Percentiles rank a stretch among this genome's conserved stretches.
Conservation (phyloP, 345 rosid genomes). For the Populus simonii region DNA sequence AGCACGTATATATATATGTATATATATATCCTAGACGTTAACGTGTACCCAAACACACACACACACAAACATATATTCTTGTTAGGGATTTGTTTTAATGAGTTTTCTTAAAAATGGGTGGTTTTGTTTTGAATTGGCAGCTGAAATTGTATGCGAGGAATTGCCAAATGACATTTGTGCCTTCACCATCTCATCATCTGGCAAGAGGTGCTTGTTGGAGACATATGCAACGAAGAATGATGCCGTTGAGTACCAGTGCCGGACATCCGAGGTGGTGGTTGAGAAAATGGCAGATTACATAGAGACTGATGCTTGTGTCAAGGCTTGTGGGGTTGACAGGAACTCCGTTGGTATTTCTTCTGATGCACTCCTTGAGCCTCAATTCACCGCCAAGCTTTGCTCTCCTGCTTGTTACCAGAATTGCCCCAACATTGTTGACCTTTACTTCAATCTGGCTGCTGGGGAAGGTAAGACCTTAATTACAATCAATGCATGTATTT, state of each 20-base stretch:
- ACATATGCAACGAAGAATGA: conserved; percentile 35
- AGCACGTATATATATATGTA: no score
- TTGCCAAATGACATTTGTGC: conserved; percentile 67
- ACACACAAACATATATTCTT: no score
- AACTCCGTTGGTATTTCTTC: conserved; percentile 85
- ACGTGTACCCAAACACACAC: no score
- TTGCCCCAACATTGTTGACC: conserved; percentile 92
- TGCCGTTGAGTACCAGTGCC: conserved; percentile 57
- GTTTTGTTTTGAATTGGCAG: conserved; percentile 21
- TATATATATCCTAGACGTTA: no score
- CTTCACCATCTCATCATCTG: conserved; percentile 62
- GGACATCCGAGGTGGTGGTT: conserved; percentile 79
- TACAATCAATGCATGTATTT: not conserved
- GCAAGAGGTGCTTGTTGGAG: conserved; percentile 86
- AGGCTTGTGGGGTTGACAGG: conserved; percentile 80
- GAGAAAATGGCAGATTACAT: conserved; percentile 67
- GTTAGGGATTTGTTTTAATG: not conserved
- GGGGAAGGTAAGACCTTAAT: conserved; percentile 68
- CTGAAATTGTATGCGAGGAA: conserved; percentile 63
- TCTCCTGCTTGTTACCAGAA: conserved; percentile 59
- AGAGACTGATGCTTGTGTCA: conserved; percentile 71
- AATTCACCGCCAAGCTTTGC: conserved; percentile 79
- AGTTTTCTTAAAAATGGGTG: not conserved
- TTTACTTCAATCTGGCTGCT: conserved; percentile 88
- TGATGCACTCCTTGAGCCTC: conserved; percentile 74